Evolutionary conservation across 1,139 yeast species (phyloP).

Genomic region (Yamadazyma oceani): DNA sequence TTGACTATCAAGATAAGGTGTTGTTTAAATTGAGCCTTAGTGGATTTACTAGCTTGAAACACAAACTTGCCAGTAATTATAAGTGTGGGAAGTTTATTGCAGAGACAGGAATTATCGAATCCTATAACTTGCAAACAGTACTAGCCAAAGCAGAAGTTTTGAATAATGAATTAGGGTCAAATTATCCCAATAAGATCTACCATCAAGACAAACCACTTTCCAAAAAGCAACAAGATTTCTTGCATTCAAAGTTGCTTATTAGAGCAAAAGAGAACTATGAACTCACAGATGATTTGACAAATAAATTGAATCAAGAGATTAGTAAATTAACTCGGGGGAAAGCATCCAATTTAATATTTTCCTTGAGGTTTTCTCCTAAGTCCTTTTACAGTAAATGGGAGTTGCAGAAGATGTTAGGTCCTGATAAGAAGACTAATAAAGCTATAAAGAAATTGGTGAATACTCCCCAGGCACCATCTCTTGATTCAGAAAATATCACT

Average conservation of each 20-base stretch:
- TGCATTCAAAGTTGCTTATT: slow-evolving; percentile 16
- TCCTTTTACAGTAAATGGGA: slow-evolving; percentile 33
- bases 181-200: background rate
- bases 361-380: slow-evolving; percentile 28
- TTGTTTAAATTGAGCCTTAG: slow-evolving; percentile 19
- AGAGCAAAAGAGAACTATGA: slow-evolving; percentile 21
- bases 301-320: slow-evolving; percentile 22
- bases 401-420: slow-evolving; percentile 28
- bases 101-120: slow-evolving; percentile 11
- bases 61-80: slow-evolving; percentile 15
- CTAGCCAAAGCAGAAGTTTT: slow-evolving; percentile 20
- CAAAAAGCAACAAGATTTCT: slow-evolving; percentile 19
- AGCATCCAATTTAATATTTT: slow-evolving; percentile 50
- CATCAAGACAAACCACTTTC: slow-evolving; percentile 9
- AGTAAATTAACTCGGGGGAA: slow-evolving; percentile 26
- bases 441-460: slow-evolving; percentile 2
- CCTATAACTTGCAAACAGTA: slow-evolving; percentile 19
- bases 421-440: slow-evolving; percentile 17
- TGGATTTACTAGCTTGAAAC: slow-evolving; percentile 16
- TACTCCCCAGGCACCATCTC: background rate
- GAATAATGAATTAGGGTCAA: slow-evolving; percentile 2
- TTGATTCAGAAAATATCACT: slow-evolving; percentile 4
- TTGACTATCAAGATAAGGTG: slow-evolving; percentile 6
- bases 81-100: slow-evolving; percentile 13
- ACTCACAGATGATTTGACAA: slow-evolving; percentile 15